Evolutionary conservation across 2,329 filamentous ascomycete genomes (phyloP).

Genomic region (Xylaria sp.): DNA sequence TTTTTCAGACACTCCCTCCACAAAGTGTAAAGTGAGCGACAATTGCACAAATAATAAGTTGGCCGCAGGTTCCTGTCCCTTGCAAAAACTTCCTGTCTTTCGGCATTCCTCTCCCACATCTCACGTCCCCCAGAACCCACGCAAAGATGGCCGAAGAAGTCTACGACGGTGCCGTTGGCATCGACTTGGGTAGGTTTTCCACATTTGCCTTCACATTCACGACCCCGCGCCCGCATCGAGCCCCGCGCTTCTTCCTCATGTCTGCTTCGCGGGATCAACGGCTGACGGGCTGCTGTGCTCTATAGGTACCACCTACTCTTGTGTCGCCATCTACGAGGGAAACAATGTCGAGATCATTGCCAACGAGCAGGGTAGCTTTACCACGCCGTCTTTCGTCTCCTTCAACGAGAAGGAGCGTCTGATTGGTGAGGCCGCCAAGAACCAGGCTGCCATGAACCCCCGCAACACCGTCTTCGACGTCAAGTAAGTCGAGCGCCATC

Average conservation of each 20-base stretch:
- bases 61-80: slow-evolving; percentile 25
- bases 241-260: background rate
- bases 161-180: slow-evolving; percentile 99
- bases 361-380: slow-evolving; percentile 99
- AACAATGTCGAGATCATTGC: slow-evolving; percentile 99
- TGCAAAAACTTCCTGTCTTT: slow-evolving; percentile 28
- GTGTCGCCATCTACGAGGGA: slow-evolving; percentile 98
- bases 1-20: slow-evolving; percentile 28
- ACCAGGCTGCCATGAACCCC: slow-evolving; percentile 99
- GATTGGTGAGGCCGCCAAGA: slow-evolving; percentile 99
- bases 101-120: slow-evolving; percentile 27
- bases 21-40: slow-evolving; percentile 24
- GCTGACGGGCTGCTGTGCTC: slow-evolving; percentile 3
- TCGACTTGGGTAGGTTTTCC: slow-evolving; percentile 86
- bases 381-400: slow-evolving; percentile 97
- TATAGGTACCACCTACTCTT: slow-evolving; percentile 98
- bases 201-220: no score
- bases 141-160: slow-evolving; percentile 89
- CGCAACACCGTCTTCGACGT: slow-evolving; percentile 98
- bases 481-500: slow-evolving; percentile 70
- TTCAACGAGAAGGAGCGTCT: slow-evolving; percentile 99
- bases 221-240: background rate
- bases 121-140: slow-evolving; percentile 26
- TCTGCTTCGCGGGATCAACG: background rate
- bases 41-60: slow-evolving; percentile 30